Evolutionary conservation across 2,329 filamentous ascomycete genomes (phyloP), one percentile per base, ranked within the genome.

Genomic region (Penicillium sp.): DNA sequence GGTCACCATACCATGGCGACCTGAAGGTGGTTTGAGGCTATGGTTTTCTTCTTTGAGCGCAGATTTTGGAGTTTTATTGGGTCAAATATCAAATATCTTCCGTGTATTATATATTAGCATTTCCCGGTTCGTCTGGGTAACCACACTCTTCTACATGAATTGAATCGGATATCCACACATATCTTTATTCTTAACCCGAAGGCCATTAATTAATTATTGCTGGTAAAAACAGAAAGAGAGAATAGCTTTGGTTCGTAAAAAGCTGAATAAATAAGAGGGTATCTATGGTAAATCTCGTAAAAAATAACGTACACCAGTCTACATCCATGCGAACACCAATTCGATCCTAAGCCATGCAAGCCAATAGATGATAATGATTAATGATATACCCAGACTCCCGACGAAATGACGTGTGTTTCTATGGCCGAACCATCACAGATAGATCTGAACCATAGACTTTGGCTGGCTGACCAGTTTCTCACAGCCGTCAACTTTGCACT

Each of bases 1-100:
- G 84, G 84, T 81, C 79, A 77, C 82, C 83, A 47, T 83, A 83
- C 68, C 83, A 86, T 65, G 82, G 81, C 40, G 76, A 78, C 50
- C 74, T 80, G 63, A 80, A 79, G 65, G 71, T 68, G 60, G 73
- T 82, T 42, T 55, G 35, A 53, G 26, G 16, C 5, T 24, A 50
- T 16, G 28, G 33, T 26, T 48, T 43, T n/a, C 24, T 18, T 24
- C 11, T 47, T 54, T 21, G 26, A 58, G 56, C 56, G 46, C 50
- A 54, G 47, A 54, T 47, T 54, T 30, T 48, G 56, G 56, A 54
- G 56, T 58, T 58, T 45, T 47, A 35, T 47, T 48, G 28, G 24
- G 46, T 35, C 30, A 16, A 35, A 28, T 28, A n/a, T 24, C 26
- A 24, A 28, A 33, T 33, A 33, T 28, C 16, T 28, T 48, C 26